Base-by-base conservation (phyloP, 495 filamentous ascomycete genomes). In the Aspergillus wentii region DNA sequence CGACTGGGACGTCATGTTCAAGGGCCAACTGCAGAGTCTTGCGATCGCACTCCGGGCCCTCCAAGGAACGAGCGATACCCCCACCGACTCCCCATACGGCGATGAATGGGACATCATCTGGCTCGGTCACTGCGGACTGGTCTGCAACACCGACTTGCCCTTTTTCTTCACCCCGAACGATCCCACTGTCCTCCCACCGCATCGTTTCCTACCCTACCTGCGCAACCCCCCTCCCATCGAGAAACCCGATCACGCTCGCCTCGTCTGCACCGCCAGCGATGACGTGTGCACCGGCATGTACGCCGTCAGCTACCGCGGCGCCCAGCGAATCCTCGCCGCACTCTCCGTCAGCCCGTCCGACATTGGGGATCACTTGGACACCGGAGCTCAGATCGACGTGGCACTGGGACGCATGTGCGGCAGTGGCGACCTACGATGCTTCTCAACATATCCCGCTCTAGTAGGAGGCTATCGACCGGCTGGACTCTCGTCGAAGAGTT, bases 31-130 rank as follows among this genome's bases (percentile, higher is more conserved):
- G 7, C 42, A 48, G 38, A 53, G 61, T 38, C 72, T 72, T 36
- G 72, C 73, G 0, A 42, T 64, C 9, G 54, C 62, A 9, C 30
- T 61, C 17, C 64, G 62, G 18, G 53, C 56, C 8, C 48, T 68
- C 19, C 45, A 57, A 30, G 48, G 38, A 4, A 36, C 48, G 10
- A 30, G 18, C 1, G 27, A 44, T 2, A 29, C 1, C 11, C 41
- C 54, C 2, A 52, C 44, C 10, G 17, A 47, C 14, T 75, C 71
- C 1, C 72, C 74, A 3, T 80, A 79, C 40, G 76, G 75, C 19
- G 57, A 75, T 28, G 57, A 70, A 44, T 80, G 76, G 75, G 69
- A 76, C 40, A 56, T 75, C 32, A 49, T 75, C 17, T 75, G 72
- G 71, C 52, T 74, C n/a, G 73, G 73, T 1, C 68, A 73, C 48